phyloP scores from a whole-genome alignment of 305 asterid genomes.

The Lippia alba region DNA sequence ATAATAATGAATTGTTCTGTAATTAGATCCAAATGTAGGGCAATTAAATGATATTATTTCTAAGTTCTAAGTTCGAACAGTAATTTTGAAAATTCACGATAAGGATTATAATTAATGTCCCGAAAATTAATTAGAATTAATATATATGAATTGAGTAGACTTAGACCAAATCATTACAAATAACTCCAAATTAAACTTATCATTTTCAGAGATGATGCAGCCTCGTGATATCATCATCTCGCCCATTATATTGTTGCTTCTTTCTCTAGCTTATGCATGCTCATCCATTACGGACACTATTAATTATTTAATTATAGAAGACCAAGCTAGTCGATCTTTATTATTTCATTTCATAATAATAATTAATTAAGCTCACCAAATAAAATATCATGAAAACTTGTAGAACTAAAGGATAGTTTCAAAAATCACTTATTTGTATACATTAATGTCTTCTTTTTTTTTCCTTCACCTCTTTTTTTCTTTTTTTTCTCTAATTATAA shows the following conservation, averaged over 20 bases:
- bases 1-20: too few species aligned
- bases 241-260: neutral
- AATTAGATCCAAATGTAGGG: too few species aligned
- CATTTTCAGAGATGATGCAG: neutral
- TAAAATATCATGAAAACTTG: neutral
- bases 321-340: neutral
- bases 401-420: neutral
- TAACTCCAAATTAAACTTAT: too few species aligned
- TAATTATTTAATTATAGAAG: neutral
- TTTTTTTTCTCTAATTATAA: neutral
- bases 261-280: neutral
- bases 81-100: too few species aligned
- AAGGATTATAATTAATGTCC: too few species aligned
- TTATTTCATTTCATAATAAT: neutral
- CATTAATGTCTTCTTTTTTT: neutral
- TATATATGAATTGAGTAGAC: too few species aligned
- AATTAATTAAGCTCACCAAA: too few species aligned
- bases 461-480: neutral
- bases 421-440: neutral
- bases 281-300: neutral
- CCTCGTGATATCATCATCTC: constrained; percentile 2
- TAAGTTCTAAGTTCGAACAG: too few species aligned
- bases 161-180: too few species aligned
- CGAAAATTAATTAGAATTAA: too few species aligned
- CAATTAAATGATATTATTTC: too few species aligned